Conservation (phyloP, 2,329 filamentous ascomycete genomes). For the Paecilomyces variotii region DNA sequence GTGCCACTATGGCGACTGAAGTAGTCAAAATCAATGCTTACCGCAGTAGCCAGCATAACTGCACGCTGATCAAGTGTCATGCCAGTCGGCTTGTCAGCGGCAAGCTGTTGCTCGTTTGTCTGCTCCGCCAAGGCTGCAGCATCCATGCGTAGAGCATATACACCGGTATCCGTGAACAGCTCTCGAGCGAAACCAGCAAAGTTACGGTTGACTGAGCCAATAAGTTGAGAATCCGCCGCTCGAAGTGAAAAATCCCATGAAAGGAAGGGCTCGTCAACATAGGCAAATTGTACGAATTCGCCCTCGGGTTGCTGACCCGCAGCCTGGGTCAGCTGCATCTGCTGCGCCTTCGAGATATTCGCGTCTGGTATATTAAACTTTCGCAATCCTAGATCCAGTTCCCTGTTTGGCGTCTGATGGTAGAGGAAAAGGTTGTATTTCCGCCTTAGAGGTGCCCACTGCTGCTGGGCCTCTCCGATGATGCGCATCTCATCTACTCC, state of each 20-base stretch:
- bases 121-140: slow-evolving; percentile 40
- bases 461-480: slow-evolving; percentile 55
- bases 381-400: slow-evolving; percentile 28
- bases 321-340: slow-evolving; percentile 31
- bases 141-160: slow-evolving; percentile 59
- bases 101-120: slow-evolving; percentile 27
- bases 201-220: slow-evolving; percentile 57
- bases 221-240: slow-evolving; percentile 41
- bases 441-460: slow-evolving; percentile 54
- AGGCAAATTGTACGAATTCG: slow-evolving; percentile 53
- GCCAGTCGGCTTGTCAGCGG: slow-evolving; percentile 30
- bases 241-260: slow-evolving; percentile 58
- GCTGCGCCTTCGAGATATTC: slow-evolving; percentile 43
- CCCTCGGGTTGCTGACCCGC: slow-evolving; percentile 23
- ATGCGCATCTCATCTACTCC: slow-evolving; percentile 52
- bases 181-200: slow-evolving; percentile 56
- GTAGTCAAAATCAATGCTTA: slow-evolving; percentile 60
- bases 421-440: slow-evolving; percentile 61
- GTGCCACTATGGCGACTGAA: slow-evolving; percentile 53
- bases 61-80: slow-evolving; percentile 61
- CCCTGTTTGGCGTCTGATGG: slow-evolving; percentile 34
- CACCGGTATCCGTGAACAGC: slow-evolving; percentile 58
- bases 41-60: slow-evolving; percentile 58
- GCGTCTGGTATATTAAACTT: slow-evolving; percentile 37
- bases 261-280: slow-evolving; percentile 54